Conservation (phyloP, 2,329 filamentous ascomycete genomes). For the Daldinia eschscholtzii region DNA sequence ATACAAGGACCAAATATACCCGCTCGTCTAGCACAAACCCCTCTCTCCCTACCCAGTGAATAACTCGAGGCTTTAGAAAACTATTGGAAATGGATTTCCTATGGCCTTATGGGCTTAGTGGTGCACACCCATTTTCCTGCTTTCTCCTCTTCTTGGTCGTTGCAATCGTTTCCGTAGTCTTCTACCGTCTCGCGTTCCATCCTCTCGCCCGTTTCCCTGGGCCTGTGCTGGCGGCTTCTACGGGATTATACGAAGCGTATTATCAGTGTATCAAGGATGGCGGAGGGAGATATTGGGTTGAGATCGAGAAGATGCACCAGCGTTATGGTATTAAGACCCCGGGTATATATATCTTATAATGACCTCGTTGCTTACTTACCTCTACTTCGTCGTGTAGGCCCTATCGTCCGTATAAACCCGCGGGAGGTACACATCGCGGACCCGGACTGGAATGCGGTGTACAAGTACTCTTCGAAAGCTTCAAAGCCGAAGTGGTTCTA, state of each 20-base stretch:
- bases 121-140: conserved; percentile 9
- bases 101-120: conserved; percentile 21
- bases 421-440: conserved; percentile 43
- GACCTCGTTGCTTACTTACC: background rate
- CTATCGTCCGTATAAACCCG: conserved; percentile 45
- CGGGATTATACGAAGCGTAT: conserved; percentile 46
- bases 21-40: background rate
- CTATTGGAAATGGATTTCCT: conserved; percentile 24
- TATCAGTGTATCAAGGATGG: conserved; percentile 46
- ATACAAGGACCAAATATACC: background rate
- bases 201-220: conserved; percentile 44
- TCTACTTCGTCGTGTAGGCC: conserved; percentile 22
- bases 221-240: conserved; percentile 41
- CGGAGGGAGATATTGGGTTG: conserved; percentile 45
- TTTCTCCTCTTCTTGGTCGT: background rate
- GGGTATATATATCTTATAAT: background rate
- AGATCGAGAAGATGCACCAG: conserved; percentile 45
- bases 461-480: conserved; percentile 45
- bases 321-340: conserved; percentile 37
- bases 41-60: background rate
- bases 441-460: conserved; percentile 43
- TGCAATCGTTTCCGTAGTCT: conserved; percentile 24
- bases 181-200: conserved; percentile 42
- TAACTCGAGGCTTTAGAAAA: background rate
- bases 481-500: conserved; percentile 48